These are phyloP conservation scores for Stygiomarasmius scandens DNA, from an alignment of 1,284 basidiomycete species.

Conservation along the genomic window DNA sequence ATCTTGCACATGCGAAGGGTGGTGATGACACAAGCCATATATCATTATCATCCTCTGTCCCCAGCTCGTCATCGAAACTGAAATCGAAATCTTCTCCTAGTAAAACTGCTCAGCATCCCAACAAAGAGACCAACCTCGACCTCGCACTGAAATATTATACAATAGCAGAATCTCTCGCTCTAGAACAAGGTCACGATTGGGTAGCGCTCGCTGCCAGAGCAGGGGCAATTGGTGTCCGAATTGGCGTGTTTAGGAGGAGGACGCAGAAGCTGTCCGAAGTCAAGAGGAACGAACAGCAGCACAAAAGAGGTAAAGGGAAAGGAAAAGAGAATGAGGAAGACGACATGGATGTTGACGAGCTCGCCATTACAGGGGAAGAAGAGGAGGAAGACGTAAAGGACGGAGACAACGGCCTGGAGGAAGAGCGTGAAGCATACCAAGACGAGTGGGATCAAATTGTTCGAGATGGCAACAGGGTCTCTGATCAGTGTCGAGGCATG, in stretches of 20 bases:
- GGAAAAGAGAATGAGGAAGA: neutral
- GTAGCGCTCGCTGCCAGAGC: slow-evolving; percentile 59
- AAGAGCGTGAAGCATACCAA: slow-evolving; percentile 19
- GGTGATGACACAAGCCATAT: too few species aligned
- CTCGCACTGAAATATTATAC: slow-evolving; percentile 64
- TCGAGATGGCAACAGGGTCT: slow-evolving; percentile 38
- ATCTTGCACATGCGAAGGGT: slow-evolving; percentile 66
- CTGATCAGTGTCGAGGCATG: slow-evolving; percentile 47
- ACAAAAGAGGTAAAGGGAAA: neutral
- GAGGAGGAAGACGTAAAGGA: slow-evolving; percentile 19
- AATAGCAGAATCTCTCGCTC: slow-evolving; percentile 52
- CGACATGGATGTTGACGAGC: slow-evolving; percentile 4
- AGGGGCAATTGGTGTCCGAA: slow-evolving; percentile 59
- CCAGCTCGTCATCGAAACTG: too few species aligned
- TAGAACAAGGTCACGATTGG: slow-evolving; percentile 47
- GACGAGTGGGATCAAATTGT: slow-evolving; percentile 33
- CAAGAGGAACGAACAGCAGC: slow-evolving; percentile 4
- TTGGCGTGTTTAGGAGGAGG: slow-evolving; percentile 42
- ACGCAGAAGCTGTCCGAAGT: neutral
- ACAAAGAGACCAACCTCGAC: slow-evolving; percentile 21
- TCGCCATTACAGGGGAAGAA: slow-evolving; percentile 9
- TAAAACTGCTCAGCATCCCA: neutral
- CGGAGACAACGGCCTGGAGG: slow-evolving; percentile 21
- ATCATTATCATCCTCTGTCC: too few species aligned
- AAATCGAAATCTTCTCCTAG: too few species aligned